phyloP scores from a whole-genome alignment of 345 rosid genomes.

The Carallia brachiata region DNA sequence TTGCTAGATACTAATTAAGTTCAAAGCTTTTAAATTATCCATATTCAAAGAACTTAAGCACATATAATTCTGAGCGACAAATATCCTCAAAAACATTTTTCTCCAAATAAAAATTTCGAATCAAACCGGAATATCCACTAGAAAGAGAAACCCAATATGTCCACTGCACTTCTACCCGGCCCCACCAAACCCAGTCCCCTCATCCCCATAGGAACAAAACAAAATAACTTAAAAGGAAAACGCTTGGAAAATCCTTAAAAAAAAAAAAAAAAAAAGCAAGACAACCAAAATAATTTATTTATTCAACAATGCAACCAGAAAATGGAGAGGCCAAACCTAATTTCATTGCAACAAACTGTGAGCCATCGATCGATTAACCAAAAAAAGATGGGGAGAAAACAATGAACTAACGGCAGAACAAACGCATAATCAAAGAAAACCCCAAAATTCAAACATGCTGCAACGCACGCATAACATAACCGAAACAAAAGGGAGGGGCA shows the following conservation, averaged over 20 bases:
- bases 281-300: not conserved
- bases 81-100: not conserved
- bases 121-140: not conserved
- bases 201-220: not conserved
- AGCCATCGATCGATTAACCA: not conserved
- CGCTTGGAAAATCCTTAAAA: not conserved
- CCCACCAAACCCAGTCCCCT: not conserved
- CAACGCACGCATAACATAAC: too few species aligned
- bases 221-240: not conserved
- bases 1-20: not conserved
- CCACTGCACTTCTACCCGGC: not conserved
- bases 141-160: not conserved
- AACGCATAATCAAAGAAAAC: too few species aligned
- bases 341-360: not conserved
- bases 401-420: too few species aligned
- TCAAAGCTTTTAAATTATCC: not conserved
- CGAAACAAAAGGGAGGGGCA: too few species aligned
- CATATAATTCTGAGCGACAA: not conserved
- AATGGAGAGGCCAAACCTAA: not conserved
- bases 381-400: not conserved
- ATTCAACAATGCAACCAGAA: constrained; percentile 3
- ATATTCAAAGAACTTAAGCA: not conserved
- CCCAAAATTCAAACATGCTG: too few species aligned
- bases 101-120: not conserved
- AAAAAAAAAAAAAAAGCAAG: not conserved